A percentile compares a stretch with the other conserved stretches of the same genome.
Conservation (phyloP, 163 green algal species). For the Chlorella variabilis region DNA sequence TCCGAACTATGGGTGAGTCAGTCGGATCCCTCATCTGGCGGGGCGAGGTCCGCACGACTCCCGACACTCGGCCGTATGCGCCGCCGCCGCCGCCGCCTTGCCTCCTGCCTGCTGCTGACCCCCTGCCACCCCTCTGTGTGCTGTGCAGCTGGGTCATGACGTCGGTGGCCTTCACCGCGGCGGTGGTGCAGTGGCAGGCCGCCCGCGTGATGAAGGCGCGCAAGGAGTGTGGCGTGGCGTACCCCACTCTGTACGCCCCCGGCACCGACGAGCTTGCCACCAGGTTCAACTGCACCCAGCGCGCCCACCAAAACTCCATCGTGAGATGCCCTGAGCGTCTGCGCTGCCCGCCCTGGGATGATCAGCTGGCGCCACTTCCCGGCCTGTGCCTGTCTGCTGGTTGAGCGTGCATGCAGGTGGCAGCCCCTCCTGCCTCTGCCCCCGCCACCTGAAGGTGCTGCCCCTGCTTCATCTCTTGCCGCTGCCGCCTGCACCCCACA, state of each 20-base stretch:
- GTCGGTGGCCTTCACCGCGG: constrained; percentile 39
- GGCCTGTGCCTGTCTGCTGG: neutral
- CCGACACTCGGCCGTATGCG: too few relatives aligned
- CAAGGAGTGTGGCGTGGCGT: constrained; percentile 19
- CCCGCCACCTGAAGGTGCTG: neutral
- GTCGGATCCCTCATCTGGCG: too few relatives aligned
- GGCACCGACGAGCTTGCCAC: constrained; percentile 17
- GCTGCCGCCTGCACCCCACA: too few relatives aligned
- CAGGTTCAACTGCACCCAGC: constrained; percentile 57
- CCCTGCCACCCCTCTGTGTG: neutral
- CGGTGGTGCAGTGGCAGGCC: constrained; percentile 36
- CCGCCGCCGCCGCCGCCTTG: neutral
- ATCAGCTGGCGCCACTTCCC: neutral
- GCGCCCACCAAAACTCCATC: constrained; percentile 52
- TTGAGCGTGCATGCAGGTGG: neutral
- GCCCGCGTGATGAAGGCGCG: constrained; percentile 1
- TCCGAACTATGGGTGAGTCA: neutral
- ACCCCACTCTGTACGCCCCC: constrained; percentile 42
- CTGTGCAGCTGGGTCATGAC: constrained; percentile 42
- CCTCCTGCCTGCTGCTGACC: neutral
- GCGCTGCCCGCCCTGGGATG: neutral
- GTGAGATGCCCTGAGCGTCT: too few relatives aligned
- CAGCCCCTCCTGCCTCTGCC: too few relatives aligned
- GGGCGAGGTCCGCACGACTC: too few relatives aligned
- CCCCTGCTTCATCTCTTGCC: neutral